Conservation (phyloP, 345 rosid species). For the Populus davidiana region DNA sequence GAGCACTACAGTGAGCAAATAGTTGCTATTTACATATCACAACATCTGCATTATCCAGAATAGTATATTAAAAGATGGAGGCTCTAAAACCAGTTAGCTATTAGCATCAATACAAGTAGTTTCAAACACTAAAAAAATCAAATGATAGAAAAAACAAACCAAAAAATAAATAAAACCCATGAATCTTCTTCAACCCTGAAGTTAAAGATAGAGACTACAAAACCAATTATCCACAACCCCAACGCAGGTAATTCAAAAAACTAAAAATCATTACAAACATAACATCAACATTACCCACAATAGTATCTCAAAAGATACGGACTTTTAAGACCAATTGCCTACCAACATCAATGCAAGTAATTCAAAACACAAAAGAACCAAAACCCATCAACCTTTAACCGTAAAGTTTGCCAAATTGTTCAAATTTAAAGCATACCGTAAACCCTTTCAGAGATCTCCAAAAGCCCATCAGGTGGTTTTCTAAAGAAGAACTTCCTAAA, state of each 20-base stretch:
- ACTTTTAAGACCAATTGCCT: neutral
- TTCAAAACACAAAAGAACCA: neutral
- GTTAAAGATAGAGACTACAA: neutral
- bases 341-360: neutral
- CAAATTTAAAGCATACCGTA: slow-evolving; percentile 47
- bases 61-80: neutral
- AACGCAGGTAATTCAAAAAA: neutral
- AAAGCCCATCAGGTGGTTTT: slow-evolving; percentile 73
- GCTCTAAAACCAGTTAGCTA: neutral
- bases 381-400: neutral
- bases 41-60: neutral
- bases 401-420: slow-evolving; percentile 9
- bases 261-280: neutral
- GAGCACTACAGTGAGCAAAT: neutral
- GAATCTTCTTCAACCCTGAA: neutral
- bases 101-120: neutral
- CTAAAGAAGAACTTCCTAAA: slow-evolving; percentile 65
- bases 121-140: neutral
- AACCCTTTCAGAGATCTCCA: slow-evolving; percentile 81
- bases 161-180: neutral
- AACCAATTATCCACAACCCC: neutral
- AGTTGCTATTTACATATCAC: neutral
- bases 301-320: neutral
- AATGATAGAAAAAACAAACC: neutral
- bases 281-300: neutral